These are phyloP conservation scores for Powellomyces hirtus DNA, from an alignment of 192 early-diverging fungal species.

Conservation along the genomic window DNA sequence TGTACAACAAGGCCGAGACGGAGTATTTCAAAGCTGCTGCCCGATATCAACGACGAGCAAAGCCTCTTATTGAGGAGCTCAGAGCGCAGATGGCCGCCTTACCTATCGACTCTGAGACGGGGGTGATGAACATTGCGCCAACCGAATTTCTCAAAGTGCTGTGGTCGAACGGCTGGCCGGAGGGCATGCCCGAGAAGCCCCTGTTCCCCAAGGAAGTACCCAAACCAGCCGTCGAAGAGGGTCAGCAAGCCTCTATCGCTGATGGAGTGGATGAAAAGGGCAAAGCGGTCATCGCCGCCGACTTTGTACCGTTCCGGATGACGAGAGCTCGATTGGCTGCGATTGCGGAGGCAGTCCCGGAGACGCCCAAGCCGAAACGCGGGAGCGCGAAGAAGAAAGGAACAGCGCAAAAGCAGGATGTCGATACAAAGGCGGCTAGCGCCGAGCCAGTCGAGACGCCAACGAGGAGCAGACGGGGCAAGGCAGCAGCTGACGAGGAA, in stretches of 20 bases:
- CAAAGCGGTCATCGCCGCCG: background rate
- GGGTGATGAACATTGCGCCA: conserved; percentile 20
- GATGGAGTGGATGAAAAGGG: too few relatives aligned
- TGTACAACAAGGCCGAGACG: conserved; percentile 74
- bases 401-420: background rate
- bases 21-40: conserved; percentile 66
- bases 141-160: background rate
- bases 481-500: background rate
- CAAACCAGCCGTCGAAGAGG: background rate
- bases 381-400: background rate
- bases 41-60: conserved; percentile 40
- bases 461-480: background rate
- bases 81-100: conserved; percentile 12
- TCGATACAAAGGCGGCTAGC: background rate
- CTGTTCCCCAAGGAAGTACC: conserved; percentile 18
- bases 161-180: conserved; percentile 18
- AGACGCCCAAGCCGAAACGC: background rate
- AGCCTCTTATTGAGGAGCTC: conserved; percentile 22
- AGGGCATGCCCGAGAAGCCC: background rate
- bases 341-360: background rate
- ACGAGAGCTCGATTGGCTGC: conserved; percentile 10
- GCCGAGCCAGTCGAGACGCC: background rate
- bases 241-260: too few relatives aligned
- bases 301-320: background rate
- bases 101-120: conserved; percentile 30